phyloP scores from a whole-genome alignment of 768 basidiomycete species.

The Pleurotus sapidus region DNA sequence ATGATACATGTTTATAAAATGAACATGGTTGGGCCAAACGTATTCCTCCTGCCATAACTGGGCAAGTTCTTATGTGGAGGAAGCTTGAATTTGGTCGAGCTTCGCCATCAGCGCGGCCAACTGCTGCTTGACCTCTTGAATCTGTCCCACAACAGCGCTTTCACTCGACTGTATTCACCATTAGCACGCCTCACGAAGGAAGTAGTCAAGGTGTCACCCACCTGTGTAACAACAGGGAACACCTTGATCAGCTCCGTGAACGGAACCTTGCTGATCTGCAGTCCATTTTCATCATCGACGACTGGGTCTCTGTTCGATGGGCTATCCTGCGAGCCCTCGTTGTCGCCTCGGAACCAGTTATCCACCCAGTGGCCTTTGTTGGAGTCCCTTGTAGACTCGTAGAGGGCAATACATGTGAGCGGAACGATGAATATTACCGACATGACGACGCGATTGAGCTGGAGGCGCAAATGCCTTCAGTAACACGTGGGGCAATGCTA shows the following conservation, averaged over 20 bases:
- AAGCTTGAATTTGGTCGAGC: slow-evolving; percentile 22
- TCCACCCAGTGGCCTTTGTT: slow-evolving; percentile 60
- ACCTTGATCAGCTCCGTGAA: slow-evolving; percentile 67
- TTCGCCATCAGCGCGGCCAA: slow-evolving; percentile 35
- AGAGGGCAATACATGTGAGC: slow-evolving; percentile 68
- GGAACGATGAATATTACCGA: slow-evolving; percentile 77
- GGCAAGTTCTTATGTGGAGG: background rate
- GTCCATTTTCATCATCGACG: slow-evolving; percentile 50
- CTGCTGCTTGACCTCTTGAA: slow-evolving; percentile 51
- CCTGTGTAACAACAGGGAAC: slow-evolving; percentile 73
- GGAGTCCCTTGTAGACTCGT: slow-evolving; percentile 57
- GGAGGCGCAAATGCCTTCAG: slow-evolving; percentile 9
- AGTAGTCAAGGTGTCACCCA: slow-evolving; percentile 27
- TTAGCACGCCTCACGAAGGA: slow-evolving; percentile 6
- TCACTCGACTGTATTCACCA: slow-evolving; percentile 60
- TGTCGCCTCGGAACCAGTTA: slow-evolving; percentile 59
- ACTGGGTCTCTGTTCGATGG: slow-evolving; percentile 57
- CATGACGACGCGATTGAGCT: slow-evolving; percentile 85
- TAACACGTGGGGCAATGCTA: background rate
- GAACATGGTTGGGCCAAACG: too few relatives aligned
- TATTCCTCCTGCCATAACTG: too few relatives aligned
- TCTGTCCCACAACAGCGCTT: slow-evolving; percentile 60
- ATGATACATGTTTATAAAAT: background rate
- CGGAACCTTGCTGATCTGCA: slow-evolving; percentile 66
- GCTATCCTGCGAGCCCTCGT: slow-evolving; percentile 57